phyloP scores from a whole-genome alignment of 768 basidiomycete genomes.

The Infundibulicybe gibba region DNA sequence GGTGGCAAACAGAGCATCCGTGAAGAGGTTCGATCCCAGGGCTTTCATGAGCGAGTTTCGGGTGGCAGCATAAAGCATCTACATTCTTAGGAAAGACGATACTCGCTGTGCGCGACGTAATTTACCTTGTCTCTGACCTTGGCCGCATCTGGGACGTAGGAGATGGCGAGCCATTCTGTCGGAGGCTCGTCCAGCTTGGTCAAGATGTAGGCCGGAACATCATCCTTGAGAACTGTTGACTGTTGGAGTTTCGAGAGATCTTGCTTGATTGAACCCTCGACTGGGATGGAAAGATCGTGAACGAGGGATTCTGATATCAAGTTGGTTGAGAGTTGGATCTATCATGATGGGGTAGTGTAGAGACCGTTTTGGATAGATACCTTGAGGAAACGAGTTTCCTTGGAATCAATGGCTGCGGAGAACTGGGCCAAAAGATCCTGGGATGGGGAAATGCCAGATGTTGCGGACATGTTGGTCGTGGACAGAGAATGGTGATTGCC shows the following conservation, averaged over 20 bases:
- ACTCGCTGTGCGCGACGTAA: constrained; percentile 1
- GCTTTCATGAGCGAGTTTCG: constrained; percentile 64
- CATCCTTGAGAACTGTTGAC: constrained; percentile 47
- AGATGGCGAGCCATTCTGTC: constrained; percentile 69
- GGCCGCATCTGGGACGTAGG: constrained; percentile 81
- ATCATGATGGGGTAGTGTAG: constrained; percentile 7
- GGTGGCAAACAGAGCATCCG: constrained; percentile 76
- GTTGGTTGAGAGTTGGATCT: constrained; percentile 13
- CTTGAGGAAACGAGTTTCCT: constrained; percentile 67
- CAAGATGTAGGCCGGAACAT: constrained; percentile 73
- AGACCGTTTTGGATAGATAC: constrained; percentile 74
- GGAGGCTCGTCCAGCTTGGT: constrained; percentile 57
- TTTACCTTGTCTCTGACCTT: constrained; percentile 78
- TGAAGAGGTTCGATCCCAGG: constrained; percentile 73
- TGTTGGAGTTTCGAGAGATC: constrained; percentile 60
- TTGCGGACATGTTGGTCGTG: constrained; percentile 56
- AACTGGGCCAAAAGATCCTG: constrained; percentile 54
- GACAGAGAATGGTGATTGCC: too few relatives aligned
- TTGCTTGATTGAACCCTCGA: constrained; percentile 48
- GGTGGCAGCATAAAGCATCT: constrained; percentile 91
- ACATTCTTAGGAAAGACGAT: constrained; percentile 2
- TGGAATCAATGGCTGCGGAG: constrained; percentile 50
- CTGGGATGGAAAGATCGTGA: constrained; percentile 46
- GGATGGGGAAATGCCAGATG: constrained; percentile 68
- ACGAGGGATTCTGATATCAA: constrained; percentile 60